Conservation (phyloP, 2,329 filamentous ascomycete genomes). For the Ilyonectria destructans region DNA sequence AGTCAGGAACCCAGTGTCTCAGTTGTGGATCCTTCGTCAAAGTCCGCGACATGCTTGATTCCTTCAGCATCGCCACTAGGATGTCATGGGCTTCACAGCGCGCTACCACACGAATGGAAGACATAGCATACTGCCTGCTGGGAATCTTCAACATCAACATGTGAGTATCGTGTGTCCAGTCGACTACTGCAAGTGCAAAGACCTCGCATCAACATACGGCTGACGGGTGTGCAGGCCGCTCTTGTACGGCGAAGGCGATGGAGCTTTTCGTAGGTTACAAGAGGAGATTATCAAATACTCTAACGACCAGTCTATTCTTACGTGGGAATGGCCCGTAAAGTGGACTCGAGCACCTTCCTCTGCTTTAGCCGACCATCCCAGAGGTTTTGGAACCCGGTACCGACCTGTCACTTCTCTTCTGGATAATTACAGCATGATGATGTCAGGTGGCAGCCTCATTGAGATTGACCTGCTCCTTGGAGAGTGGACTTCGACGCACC, state of each 20-base stretch:
- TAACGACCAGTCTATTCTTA: background rate
- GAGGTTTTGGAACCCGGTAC: background rate
- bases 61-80: background rate
- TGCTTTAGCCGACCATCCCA: background rate
- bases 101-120: background rate
- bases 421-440: background rate
- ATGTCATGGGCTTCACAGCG: background rate
- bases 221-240: background rate
- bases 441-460: background rate
- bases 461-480: background rate
- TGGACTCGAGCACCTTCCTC: background rate
- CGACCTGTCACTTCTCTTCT: background rate
- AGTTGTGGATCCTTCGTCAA: background rate
- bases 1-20: background rate
- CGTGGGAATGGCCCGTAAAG: background rate
- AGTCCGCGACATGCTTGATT: background rate
- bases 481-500: background rate
- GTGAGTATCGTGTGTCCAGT: background rate
- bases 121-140: background rate
- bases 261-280: background rate
- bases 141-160: background rate
- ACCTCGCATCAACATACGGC: background rate
- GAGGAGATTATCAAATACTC: background rate
- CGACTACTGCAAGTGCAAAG: background rate
- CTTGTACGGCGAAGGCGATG: background rate